Evolutionary conservation across 83 land plant species (phyloP), one percentile per base, ranked within the genome.

Genomic region (Larix sibirica): DNA sequence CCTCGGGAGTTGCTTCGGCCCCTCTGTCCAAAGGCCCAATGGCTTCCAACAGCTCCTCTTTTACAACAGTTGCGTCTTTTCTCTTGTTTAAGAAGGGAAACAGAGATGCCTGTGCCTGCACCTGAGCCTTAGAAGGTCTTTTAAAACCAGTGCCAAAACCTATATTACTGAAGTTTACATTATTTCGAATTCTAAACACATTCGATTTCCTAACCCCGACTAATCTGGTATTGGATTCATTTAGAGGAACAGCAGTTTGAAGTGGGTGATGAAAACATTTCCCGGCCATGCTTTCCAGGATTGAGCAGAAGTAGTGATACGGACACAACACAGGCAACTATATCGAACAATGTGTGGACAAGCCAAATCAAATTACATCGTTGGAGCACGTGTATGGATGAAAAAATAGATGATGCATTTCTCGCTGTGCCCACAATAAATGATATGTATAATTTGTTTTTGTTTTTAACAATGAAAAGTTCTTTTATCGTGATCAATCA

Each of bases 1-100:
- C 99, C 12, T 97, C 95, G 4, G 88, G 86, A 18, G 94, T 74
- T 62, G 99, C 99, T 12, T 90, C 91, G 17, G 98, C 98, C 6
- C 99, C 99, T 33, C 99, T 91, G 77, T 94, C 95, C 67, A 97
- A 92, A 0, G 93, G 93, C 1, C 80, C 90, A 65, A 97, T 97
- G 66, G 96, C 94, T 20, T 89, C 88, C 64, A 97, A 83, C 28
- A 97, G 92, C 89, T 97, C 95, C 82, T 87, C 83, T 84, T 97
- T 97, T 64, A 91, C 85, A 16, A 59, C 70, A 62, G 89, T 86
- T 54, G 65, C 87, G 81, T 90, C 91, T 67, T 92, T 92, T 47
- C 81, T 91, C 80, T 81, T 88, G 60, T 70, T 79, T 33, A 87
- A 66, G 76, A 93, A 87, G 20, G 99, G 91, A 82, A 95, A 93